phyloP scores from a whole-genome alignment of 805 yeast genomes.

The Monosporozyma aerobia region DNA sequence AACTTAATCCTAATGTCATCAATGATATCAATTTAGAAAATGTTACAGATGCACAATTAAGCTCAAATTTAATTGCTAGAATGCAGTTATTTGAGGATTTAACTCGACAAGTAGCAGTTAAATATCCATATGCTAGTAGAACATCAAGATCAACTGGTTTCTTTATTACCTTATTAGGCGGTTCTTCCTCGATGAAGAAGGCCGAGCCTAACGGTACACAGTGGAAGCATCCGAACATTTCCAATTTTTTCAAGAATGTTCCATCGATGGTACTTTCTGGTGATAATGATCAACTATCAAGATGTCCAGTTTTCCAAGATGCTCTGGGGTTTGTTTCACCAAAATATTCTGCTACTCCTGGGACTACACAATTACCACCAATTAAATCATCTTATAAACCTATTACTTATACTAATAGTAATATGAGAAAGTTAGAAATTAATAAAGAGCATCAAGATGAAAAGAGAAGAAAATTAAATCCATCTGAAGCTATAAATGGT shows the following conservation, averaged over 20 bases:
- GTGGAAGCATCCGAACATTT: conserved; percentile 21
- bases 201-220: conserved; percentile 5
- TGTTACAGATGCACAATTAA: conserved; percentile 31
- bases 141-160: conserved; percentile 48
- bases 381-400: conserved; percentile 27
- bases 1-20: conserved; percentile 19
- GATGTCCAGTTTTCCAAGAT: conserved; percentile 33
- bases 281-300: conserved; percentile 26
- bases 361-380: conserved; percentile 23
- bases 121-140: conserved; percentile 63
- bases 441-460: conserved; percentile 12
- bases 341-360: conserved; percentile 5
- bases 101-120: conserved; percentile 40
- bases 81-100: conserved; percentile 36
- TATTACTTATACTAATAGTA: conserved; percentile 27
- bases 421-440: conserved; percentile 17
- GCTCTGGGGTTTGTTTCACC: conserved; percentile 27
- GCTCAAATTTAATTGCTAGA: conserved; percentile 32
- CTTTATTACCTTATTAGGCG: conserved; percentile 32
- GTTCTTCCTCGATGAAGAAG: conserved; percentile 19
- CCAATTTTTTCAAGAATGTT: conserved; percentile 26
- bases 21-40: conserved; percentile 27
- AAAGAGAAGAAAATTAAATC: conserved; percentile 20
- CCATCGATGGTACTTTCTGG: conserved; percentile 28
- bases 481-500: neutral